These are phyloP conservation scores for Ophiostoma sp. DNA, from an alignment of 2,329 filamentous ascomycete genomes.

Conservation along the genomic window DNA sequence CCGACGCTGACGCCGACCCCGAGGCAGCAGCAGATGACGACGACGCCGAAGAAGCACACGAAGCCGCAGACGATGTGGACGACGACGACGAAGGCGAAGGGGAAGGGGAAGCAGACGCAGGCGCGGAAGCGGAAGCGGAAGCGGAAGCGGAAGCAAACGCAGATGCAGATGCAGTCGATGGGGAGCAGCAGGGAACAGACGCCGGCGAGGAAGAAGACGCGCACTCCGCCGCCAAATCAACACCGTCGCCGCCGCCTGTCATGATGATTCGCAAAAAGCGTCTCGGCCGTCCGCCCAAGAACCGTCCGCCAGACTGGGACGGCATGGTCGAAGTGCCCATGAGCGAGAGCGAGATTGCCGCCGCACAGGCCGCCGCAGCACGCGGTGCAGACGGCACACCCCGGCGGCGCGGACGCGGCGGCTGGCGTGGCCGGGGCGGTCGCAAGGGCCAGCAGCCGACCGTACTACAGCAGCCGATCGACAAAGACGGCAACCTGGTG, in stretches of 20 bases:
- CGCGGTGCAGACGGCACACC: constrained; percentile 39
- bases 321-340: constrained; percentile 52
- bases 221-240: constrained; percentile 26
- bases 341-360: constrained; percentile 37
- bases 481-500: constrained; percentile 88
- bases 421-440: constrained; percentile 64
- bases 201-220: constrained; percentile 31
- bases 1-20: constrained; percentile 35
- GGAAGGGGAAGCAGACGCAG: constrained; percentile 31
- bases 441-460: constrained; percentile 62
- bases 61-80: constrained; percentile 31
- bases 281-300: constrained; percentile 81
- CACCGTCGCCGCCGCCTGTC: constrained; percentile 51
- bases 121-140: constrained; percentile 41
- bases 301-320: constrained; percentile 74
- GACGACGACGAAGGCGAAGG: constrained; percentile 40
- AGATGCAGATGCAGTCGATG: constrained; percentile 34
- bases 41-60: constrained; percentile 36
- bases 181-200: no score
- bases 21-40: constrained; percentile 36
- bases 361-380: constrained; percentile 17
- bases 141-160: constrained; percentile 35
- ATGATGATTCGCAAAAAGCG: constrained; percentile 67
- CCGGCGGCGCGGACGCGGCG: constrained; percentile 59
- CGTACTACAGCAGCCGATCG: constrained; percentile 72